Evolutionary conservation across 257 asterid genomes (phyloP), one percentile per base, ranked within the genome.

Genomic region (Solanum dulcamara): DNA sequence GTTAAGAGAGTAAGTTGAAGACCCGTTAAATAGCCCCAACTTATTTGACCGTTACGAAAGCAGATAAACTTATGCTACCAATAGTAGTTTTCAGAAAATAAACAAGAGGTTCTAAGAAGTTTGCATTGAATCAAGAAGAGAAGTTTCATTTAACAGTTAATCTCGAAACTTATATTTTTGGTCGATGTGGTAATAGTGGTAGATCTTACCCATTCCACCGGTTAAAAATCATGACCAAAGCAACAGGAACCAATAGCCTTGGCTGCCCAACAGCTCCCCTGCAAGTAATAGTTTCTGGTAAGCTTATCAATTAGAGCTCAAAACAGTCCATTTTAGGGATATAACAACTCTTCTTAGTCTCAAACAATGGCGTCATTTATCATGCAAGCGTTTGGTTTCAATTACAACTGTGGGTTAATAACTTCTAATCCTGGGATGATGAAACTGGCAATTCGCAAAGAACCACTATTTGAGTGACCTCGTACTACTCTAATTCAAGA

Each of bases 251-350:
- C 83, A 96, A 85, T 85, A 96, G 86, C 86, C 99, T 90, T 53
- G 98, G 98, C 93, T 96, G 99, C 83, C 93, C 97, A 28, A 89
- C 84, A 7, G 98, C 98, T 83, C 93, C 99, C 96, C 99, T 96
- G 94, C 85, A 88, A 87, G 85, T 68, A 68, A 70, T 66, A 83
- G 17, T 55, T 28, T 46, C 48, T 12, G 32, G 62, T 83, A 42
- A 67, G 81, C 28, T 13, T 32, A 67, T 22, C 62, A 32, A 67
- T 32, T 2, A 32, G 26, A 83, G 48, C 51, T 10, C 42, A 67
- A 68, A 26, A 11, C n/a, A 77, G 64, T 77, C 6, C 0, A 2
- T 46, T 28, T 28, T 75, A 75, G 59, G 3, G 42, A 77, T 77
- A 46, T 28, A 77, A 6, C 64, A 48, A 48, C 64, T 48, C 40